Evolutionary conservation across 2,329 filamentous ascomycete species (phyloP).

Genomic region (Elsinoe arachidis): DNA sequence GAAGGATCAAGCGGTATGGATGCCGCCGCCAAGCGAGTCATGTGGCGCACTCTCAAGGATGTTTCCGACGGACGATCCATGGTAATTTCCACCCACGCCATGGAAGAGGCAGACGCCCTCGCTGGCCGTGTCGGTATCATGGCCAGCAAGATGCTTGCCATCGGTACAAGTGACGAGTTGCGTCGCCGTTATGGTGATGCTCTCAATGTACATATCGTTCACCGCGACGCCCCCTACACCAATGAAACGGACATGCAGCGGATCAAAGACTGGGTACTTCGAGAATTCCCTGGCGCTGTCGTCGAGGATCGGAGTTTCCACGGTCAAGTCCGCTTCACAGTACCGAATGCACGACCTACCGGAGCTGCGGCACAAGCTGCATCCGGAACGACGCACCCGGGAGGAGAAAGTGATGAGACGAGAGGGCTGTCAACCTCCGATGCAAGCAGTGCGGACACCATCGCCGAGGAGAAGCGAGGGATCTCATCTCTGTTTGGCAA

Average conservation of each 20-base stretch:
- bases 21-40: conserved; percentile 79
- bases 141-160: conserved; percentile 73
- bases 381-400: conserved; percentile 11
- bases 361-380: conserved; percentile 15
- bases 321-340: conserved; percentile 77
- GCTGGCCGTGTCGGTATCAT: conserved; percentile 79
- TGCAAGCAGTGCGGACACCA: not conserved
- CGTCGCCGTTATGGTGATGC: conserved; percentile 67
- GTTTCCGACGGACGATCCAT: conserved; percentile 71
- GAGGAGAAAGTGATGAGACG: conserved; percentile 14
- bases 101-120: conserved; percentile 90
- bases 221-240: conserved; percentile 65
- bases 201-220: conserved; percentile 74
- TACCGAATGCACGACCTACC: conserved; percentile 41
- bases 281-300: conserved; percentile 53
- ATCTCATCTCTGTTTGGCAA: conserved; percentile 63
- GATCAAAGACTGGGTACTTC: conserved; percentile 58
- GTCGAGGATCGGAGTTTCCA: conserved; percentile 71
- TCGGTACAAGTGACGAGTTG: conserved; percentile 66
- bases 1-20: conserved; percentile 86
- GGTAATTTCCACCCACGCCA: conserved; percentile 82
- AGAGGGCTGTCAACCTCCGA: conserved; percentile 11
- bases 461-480: not conserved
- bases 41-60: conserved; percentile 77
- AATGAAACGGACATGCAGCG: conserved; percentile 56